phyloP scores from a whole-genome alignment of 768 basidiomycete genomes.

The Artomyces pyxidatus region DNA sequence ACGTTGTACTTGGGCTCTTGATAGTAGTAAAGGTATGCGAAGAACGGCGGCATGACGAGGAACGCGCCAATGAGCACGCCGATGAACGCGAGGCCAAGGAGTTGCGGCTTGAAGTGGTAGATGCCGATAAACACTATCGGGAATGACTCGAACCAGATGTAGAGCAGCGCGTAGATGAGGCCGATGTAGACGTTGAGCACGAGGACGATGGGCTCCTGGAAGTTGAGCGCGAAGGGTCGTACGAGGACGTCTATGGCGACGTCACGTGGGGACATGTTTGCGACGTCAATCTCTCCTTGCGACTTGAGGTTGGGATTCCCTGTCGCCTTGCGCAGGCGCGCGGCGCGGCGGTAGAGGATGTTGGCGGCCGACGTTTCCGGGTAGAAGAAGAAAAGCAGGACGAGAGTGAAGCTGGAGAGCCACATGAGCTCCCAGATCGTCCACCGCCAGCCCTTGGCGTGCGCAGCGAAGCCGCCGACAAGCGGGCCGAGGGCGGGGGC shows the following conservation, averaged over 20 bases:
- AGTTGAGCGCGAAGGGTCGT: constrained; percentile 23
- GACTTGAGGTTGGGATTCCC: constrained; percentile 22
- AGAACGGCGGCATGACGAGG: constrained; percentile 9
- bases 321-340: constrained; percentile 23
- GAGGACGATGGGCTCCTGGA: constrained; percentile 24
- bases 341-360: constrained; percentile 25
- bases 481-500: constrained; percentile 27
- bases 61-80: constrained; percentile 13
- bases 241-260: constrained; percentile 22
- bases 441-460: constrained; percentile 27
- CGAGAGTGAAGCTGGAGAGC: constrained; percentile 22
- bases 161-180: constrained; percentile 26
- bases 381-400: constrained; percentile 22
- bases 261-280: constrained; percentile 12
- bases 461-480: constrained; percentile 26
- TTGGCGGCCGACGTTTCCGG: constrained; percentile 25
- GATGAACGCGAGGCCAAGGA: constrained; percentile 26
- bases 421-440: constrained; percentile 28
- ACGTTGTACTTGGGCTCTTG: constrained; percentile 14
- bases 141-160: constrained; percentile 29
- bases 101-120: constrained; percentile 26
- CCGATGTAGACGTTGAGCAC: constrained; percentile 25
- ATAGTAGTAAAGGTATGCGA: constrained; percentile 10
- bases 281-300: constrained; percentile 19
- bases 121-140: constrained; percentile 26